phyloP scores from a whole-genome alignment of 1,139 yeast species.

The Meyerozyma athensensis region DNA sequence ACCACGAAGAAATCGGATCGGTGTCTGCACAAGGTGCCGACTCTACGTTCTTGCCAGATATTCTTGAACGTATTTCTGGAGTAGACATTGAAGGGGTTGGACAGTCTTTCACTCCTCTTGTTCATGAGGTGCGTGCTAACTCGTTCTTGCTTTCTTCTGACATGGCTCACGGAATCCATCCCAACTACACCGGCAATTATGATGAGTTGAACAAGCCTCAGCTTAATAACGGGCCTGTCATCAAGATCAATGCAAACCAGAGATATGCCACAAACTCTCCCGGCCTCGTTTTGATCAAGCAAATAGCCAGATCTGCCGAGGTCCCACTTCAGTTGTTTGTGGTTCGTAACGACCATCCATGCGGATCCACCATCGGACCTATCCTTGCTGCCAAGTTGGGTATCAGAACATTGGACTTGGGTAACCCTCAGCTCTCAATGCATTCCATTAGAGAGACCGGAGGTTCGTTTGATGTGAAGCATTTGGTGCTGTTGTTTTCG shows the following conservation, averaged over 20 bases:
- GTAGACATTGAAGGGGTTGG: constrained; percentile 20
- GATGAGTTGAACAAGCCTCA: constrained; percentile 77
- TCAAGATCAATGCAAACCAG: constrained; percentile 92
- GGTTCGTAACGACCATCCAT: constrained; percentile 85
- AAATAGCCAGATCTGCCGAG: constrained; percentile 59
- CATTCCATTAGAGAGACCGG: constrained; percentile 95
- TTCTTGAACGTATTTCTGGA: constrained; percentile 60
- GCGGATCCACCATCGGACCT: constrained; percentile 97
- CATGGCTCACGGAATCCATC: constrained; percentile 96
- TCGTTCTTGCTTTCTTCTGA: constrained; percentile 91
- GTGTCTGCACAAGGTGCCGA: constrained; percentile 95
- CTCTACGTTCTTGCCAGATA: constrained; percentile 80
- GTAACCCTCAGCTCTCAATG: constrained; percentile 94
- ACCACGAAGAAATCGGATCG: constrained; percentile 95
- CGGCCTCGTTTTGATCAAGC: constrained; percentile 75
- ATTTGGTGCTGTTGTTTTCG: constrained; percentile 57
- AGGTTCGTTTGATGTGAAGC: constrained; percentile 69
- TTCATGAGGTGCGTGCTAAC: constrained; percentile 66
- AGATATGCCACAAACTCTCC: constrained; percentile 92
- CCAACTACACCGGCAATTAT: constrained; percentile 74
- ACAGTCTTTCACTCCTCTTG: constrained; percentile 17
- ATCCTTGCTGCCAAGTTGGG: constrained; percentile 86
- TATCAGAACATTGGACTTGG: constrained; percentile 82
- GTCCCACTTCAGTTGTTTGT: constrained; percentile 82
- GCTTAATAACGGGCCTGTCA: constrained; percentile 85